A percentile compares a stretch with the other conserved stretches of the same genome.
Conservation (phyloP, 1,284 basidiomycete genomes). For the Mycosarcoma maydis region DNA sequence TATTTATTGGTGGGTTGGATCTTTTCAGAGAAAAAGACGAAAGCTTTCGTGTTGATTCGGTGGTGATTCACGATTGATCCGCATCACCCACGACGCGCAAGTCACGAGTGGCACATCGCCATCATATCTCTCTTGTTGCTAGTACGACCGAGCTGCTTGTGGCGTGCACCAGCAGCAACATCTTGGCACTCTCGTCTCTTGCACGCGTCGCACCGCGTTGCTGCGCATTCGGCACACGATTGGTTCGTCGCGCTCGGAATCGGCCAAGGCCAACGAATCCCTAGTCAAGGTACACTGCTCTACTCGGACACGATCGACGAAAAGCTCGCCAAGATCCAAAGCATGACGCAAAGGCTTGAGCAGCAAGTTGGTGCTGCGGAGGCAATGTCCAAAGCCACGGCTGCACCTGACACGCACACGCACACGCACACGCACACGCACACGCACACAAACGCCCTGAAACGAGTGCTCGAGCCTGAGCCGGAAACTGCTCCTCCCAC, state of each 20-base stretch:
- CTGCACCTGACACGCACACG: background rate
- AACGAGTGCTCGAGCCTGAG: constrained; percentile 22
- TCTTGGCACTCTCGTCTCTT: background rate
- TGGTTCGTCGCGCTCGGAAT: constrained; percentile 37
- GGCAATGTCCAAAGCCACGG: background rate
- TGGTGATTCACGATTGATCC: background rate
- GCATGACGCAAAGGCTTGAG: constrained; percentile 22
- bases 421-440: background rate
- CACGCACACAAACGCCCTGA: background rate
- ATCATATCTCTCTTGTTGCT: background rate
- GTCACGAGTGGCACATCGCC: background rate
- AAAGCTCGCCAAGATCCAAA: constrained; percentile 24
- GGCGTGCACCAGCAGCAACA: constrained; percentile 6
- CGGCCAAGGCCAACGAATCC: constrained; percentile 27
- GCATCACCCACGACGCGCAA: no score
- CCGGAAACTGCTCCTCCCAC: background rate
- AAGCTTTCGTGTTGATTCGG: background rate
- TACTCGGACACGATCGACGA: constrained; percentile 29
- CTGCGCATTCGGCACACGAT: background rate
- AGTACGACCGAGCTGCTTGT: background rate
- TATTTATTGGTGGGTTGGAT: no score
- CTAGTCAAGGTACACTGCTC: constrained; percentile 22
- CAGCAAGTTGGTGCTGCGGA: constrained; percentile 16
- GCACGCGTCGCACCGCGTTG: constrained; percentile 5
- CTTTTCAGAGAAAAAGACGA: no score